These are phyloP conservation scores for Lagenaria siceraria DNA, from an alignment of 306 rosid genomes.

Conservation along the genomic window DNA sequence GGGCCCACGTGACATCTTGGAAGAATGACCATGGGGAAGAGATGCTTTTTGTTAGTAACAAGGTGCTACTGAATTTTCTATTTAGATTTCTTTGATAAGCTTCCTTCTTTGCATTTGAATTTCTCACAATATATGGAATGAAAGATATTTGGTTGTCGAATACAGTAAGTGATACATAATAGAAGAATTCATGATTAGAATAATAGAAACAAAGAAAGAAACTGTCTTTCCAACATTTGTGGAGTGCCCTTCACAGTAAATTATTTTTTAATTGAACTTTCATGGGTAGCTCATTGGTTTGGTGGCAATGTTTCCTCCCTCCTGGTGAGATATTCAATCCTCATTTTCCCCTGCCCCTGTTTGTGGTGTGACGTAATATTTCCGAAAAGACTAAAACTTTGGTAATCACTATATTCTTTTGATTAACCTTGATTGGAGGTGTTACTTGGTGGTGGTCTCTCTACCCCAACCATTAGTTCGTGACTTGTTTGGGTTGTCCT, in stretches of 20 bases:
- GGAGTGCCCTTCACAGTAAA: not conserved
- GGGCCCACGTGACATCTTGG: constrained; percentile 97
- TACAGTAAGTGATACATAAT: not conserved
- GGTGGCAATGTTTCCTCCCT: not conserved
- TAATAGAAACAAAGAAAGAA: no score
- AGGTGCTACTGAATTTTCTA: constrained; percentile 30
- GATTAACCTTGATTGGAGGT: not conserved
- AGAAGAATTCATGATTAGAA: not conserved
- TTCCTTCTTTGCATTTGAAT: not conserved
- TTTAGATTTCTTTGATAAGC: not conserved
- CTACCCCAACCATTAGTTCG: not conserved
- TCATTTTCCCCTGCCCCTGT: not conserved
- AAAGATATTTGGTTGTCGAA: not conserved
- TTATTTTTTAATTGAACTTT: not conserved
- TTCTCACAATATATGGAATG: not conserved
- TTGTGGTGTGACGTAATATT: not conserved
- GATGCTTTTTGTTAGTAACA: constrained; percentile 79
- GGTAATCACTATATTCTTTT: not conserved
- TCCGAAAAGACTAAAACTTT: not conserved
- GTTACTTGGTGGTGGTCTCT: not conserved
- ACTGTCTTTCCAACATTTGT: not conserved
- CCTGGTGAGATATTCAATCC: not conserved
- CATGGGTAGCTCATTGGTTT: not conserved
- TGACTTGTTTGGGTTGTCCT: not conserved
- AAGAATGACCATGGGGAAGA: constrained; percentile 91